Evolutionary conservation across 2,329 filamentous ascomycete species (phyloP).

Genomic region (Colletotrichum siamense): DNA sequence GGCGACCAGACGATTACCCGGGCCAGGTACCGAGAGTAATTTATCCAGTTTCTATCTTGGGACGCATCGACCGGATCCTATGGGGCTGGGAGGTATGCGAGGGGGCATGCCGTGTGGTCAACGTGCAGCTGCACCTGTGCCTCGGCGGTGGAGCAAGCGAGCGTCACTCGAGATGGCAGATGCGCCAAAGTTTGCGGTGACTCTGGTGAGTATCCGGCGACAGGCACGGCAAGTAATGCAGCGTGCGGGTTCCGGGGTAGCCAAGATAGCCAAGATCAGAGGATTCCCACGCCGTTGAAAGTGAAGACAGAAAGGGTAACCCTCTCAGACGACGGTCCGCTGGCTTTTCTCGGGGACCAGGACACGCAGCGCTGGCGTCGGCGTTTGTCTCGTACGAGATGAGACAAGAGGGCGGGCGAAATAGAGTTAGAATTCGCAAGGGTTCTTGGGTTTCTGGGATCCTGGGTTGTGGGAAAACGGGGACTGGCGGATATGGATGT

Average conservation of each 20-base stretch:
- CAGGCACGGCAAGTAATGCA: neutral
- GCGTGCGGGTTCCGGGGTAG: neutral
- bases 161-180: slow-evolving; percentile 9
- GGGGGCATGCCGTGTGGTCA: slow-evolving; percentile 12
- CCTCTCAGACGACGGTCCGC: neutral
- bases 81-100: slow-evolving; percentile 1
- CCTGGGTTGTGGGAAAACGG: neutral
- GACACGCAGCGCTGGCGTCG: neutral
- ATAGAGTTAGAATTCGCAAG: slow-evolving; percentile 12
- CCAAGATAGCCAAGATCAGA: neutral
- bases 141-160: slow-evolving; percentile 7
- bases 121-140: slow-evolving; percentile 15
- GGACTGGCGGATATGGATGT: neutral
- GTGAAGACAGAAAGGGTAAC: neutral
- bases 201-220: neutral
- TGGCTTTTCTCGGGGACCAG: neutral
- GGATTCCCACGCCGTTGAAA: neutral
- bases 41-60: slow-evolving; percentile 11
- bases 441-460: neutral
- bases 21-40: slow-evolving; percentile 12
- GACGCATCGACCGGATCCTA: slow-evolving; percentile 4
- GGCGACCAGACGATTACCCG: neutral
- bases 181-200: neutral
- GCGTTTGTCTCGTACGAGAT: slow-evolving; percentile 1
- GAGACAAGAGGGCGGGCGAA: slow-evolving; percentile 6